Evolutionary conservation across 2,329 filamentous ascomycete species (phyloP).

Genomic region (Fusarium pilosicola): DNA sequence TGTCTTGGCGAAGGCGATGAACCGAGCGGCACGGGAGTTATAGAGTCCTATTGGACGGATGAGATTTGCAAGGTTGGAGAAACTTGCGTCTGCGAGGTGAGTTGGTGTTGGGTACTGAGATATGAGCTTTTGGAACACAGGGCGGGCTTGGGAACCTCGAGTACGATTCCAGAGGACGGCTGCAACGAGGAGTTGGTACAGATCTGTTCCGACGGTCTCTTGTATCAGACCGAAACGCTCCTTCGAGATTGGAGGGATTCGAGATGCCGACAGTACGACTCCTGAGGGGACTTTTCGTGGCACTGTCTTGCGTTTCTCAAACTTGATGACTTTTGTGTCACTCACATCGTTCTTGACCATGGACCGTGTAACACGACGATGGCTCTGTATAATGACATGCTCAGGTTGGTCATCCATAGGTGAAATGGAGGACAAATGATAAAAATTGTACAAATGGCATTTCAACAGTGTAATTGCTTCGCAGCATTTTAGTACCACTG

Average conservation of each 20-base stretch:
- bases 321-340: neutral
- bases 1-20: conserved; percentile 23
- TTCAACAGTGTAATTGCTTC: rapidly evolving
- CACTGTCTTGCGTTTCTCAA: neutral
- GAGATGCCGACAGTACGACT: neutral
- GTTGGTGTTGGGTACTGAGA: neutral
- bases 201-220: conserved; percentile 14
- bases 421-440: rapidly evolving
- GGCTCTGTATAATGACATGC: rapidly evolving
- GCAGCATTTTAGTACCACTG: rapidly evolving
- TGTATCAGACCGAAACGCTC: conserved; percentile 22
- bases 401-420: rapidly evolving
- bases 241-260: neutral
- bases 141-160: conserved; percentile 19
- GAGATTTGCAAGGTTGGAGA: conserved; percentile 9
- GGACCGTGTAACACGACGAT: conserved; percentile 7
- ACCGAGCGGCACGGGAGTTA: conserved; percentile 22
- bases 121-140: neutral
- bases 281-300: neutral
- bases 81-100: neutral
- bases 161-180: conserved; percentile 31
- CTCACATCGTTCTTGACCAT: neutral
- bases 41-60: conserved; percentile 25
- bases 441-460: rapidly evolving
- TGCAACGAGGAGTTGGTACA: conserved; percentile 21